phyloP scores from a whole-genome alignment of 495 filamentous ascomycete genomes.

The Diplogelasinospora grovesii region DNA sequence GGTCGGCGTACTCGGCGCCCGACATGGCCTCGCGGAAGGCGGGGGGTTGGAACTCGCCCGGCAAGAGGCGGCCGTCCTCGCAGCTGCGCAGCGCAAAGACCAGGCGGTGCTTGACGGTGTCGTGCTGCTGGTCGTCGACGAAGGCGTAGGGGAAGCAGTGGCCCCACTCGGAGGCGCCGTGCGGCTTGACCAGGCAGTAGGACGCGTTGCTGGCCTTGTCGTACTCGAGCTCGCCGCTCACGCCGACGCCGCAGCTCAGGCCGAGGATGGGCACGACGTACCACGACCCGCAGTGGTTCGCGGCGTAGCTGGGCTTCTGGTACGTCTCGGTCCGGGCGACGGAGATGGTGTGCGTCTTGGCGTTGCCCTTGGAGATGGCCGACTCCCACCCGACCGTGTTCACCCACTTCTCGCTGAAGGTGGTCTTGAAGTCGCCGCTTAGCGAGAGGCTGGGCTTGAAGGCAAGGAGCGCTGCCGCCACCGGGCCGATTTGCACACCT shows the following conservation, averaged over 20 bases:
- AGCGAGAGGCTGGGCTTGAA: no score
- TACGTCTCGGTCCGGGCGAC: neutral
- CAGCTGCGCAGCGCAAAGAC: conserved; percentile 11
- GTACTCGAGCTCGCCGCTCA: neutral
- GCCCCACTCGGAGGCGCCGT: neutral
- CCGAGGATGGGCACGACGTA: conserved; percentile 9
- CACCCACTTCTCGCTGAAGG: neutral
- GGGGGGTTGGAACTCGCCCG: conserved; percentile 13
- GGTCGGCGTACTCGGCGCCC: neutral
- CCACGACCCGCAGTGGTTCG: conserved; percentile 10
- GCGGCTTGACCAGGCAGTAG: neutral
- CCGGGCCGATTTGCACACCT: no score
- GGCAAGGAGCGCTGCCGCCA: no score
- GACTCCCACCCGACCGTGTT: neutral
- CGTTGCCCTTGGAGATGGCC: neutral
- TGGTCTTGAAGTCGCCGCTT: no score
- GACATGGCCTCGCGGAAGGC: conserved; percentile 7
- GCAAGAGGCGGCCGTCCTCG: conserved; percentile 9
- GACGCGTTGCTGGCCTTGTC: neutral
- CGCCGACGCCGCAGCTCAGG: conserved; percentile 5
- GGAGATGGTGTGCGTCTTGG: neutral
- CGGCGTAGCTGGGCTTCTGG: conserved; percentile 1
- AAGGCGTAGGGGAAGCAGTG: conserved; percentile 13
- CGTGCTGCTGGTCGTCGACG: neutral
- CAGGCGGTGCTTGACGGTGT: neutral